Percentiles rank a stretch among this genome's conserved stretches.
Conservation (phyloP, 805 yeast species). For the Starmerella scarabaei region DNA sequence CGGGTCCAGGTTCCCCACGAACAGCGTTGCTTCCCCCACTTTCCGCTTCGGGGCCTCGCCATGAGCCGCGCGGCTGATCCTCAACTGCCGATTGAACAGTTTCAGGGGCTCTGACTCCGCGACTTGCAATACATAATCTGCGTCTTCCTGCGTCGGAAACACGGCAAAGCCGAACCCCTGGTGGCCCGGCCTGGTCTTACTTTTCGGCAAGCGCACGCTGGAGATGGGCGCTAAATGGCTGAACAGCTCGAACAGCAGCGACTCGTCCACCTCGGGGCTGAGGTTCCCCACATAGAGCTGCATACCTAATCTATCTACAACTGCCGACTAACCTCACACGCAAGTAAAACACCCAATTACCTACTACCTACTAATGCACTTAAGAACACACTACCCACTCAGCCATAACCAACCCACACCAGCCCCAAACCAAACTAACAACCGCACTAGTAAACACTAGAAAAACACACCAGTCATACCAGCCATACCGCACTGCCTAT, state of each 20-base stretch:
- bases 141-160: conserved; percentile 45
- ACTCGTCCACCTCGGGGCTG: conserved; percentile 61
- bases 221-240: conserved; percentile 72
- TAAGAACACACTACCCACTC: too few relatives aligned
- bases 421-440: too few relatives aligned
- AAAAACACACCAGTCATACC: too few relatives aligned
- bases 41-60: conserved; percentile 4
- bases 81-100: conserved; percentile 48
- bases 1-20: conserved; percentile 55
- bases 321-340: too few relatives aligned
- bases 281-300: conserved; percentile 66
- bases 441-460: too few relatives aligned
- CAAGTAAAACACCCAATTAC: too few relatives aligned
- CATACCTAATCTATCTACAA: conserved; percentile 1
- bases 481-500: too few relatives aligned
- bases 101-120: conserved; percentile 41
- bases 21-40: conserved; percentile 46
- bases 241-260: conserved; percentile 64
- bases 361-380: too few relatives aligned
- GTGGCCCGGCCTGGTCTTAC: conserved; percentile 40
- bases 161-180: conserved; percentile 88
- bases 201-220: conserved; percentile 50
- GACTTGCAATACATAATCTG: conserved; percentile 52
- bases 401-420: too few relatives aligned
- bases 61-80: conserved; percentile 27